phyloP scores from a whole-genome alignment of 169 alveolate species.

The Plasmodium vivax region DNA sequence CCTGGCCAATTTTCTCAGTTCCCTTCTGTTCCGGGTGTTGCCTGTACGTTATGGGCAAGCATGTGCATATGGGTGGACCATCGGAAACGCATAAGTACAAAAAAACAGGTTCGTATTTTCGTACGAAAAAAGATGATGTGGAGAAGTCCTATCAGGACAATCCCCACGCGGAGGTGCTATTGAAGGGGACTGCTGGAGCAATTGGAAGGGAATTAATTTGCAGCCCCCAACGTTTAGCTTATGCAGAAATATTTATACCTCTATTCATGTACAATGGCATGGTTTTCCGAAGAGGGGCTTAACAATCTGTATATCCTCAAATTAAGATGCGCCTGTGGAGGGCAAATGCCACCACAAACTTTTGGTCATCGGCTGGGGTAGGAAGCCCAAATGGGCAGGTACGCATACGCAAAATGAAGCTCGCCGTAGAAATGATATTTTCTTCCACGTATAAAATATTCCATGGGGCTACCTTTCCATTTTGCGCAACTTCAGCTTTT shows the following conservation, averaged over 20 bases:
- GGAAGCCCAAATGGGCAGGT: not conserved
- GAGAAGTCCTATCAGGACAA: not conserved
- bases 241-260: not conserved
- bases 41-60: constrained; percentile 16
- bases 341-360: not conserved
- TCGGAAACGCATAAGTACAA: not conserved
- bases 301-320: not conserved
- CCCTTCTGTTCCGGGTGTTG: constrained; percentile 73
- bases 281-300: not conserved
- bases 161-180: not conserved
- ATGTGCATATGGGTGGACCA: not conserved
- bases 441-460: not conserved
- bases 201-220: not conserved
- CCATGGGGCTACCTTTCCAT: not conserved
- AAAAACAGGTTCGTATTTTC: not conserved
- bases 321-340: not conserved
- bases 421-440: not conserved
- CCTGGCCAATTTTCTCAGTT: constrained; percentile 76
- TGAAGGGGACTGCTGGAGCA: not conserved
- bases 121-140: not conserved
- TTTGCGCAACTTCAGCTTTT: not conserved
- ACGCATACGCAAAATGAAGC: not conserved
- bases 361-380: not conserved
- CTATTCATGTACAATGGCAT: not conserved
- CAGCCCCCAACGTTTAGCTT: not conserved